These are phyloP conservation scores for Colletotrichum viniferum DNA, from an alignment of 2,329 filamentous ascomycete genomes.

Conservation along the genomic window DNA sequence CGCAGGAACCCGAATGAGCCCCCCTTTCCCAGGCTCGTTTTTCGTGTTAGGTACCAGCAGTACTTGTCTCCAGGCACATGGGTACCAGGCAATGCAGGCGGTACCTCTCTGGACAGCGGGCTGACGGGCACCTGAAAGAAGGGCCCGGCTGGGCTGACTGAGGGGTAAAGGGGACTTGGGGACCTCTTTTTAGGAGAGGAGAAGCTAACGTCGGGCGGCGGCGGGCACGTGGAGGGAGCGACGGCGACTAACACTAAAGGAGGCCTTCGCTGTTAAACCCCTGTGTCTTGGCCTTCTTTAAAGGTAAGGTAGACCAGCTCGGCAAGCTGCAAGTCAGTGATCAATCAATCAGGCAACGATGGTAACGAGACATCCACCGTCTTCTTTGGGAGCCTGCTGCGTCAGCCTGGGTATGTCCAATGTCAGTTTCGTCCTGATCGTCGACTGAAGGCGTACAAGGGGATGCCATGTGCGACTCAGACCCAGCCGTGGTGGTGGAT, in stretches of 20 bases:
- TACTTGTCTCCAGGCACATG: background rate
- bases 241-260: background rate
- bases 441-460: background rate
- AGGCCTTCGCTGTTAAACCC: background rate
- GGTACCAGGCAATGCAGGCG: background rate
- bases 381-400: background rate
- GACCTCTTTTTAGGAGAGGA: background rate
- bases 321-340: background rate
- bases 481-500: background rate
- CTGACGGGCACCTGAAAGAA: background rate
- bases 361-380: background rate
- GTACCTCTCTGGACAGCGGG: slow-evolving; percentile 1
- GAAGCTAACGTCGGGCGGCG: slow-evolving; percentile 7
- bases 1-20: background rate
- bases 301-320: background rate
- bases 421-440: background rate
- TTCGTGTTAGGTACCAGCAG: background rate
- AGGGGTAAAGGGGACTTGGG: background rate
- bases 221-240: background rate
- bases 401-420: background rate
- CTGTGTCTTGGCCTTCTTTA: background rate
- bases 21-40: background rate
- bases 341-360: background rate
- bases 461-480: background rate
- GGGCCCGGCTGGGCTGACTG: background rate